Evolutionary conservation across 2,329 filamentous ascomycete species (phyloP).

Genomic region (Colletotrichum scovillei): DNA sequence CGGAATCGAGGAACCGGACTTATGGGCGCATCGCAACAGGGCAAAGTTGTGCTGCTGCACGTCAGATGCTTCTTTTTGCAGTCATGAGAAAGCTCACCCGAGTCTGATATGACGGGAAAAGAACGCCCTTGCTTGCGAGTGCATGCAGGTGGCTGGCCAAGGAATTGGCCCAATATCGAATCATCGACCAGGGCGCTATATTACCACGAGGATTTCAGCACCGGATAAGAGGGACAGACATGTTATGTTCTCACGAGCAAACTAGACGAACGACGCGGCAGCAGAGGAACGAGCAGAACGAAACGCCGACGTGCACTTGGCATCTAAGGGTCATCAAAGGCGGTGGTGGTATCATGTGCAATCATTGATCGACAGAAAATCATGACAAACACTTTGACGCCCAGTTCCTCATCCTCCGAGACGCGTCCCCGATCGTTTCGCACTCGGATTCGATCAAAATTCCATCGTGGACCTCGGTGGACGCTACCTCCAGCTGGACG

Average conservation of each 20-base stretch:
- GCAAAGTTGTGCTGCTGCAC: neutral
- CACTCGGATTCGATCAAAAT: neutral
- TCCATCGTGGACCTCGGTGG: neutral
- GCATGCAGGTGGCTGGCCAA: neutral
- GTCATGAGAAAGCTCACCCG: neutral
- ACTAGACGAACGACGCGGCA: neutral
- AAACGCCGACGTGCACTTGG: neutral
- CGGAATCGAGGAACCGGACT: neutral
- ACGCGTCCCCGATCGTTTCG: neutral
- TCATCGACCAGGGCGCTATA: neutral
- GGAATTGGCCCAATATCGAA: neutral
- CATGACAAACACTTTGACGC: neutral
- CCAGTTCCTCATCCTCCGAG: neutral
- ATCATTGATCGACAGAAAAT: neutral
- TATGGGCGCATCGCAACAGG: neutral
- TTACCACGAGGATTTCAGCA: neutral
- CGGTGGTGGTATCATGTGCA: neutral
- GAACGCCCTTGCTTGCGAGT: neutral
- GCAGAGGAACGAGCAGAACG: neutral
- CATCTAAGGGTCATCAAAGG: neutral
- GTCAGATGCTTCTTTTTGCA: neutral
- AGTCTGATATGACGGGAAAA: neutral
- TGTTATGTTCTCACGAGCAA: neutral
- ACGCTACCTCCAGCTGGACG: neutral
- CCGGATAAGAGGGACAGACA: neutral